Evolutionary conservation across 768 basidiomycete genomes (phyloP).

Genomic region (Psilocybe subaeruginosa): DNA sequence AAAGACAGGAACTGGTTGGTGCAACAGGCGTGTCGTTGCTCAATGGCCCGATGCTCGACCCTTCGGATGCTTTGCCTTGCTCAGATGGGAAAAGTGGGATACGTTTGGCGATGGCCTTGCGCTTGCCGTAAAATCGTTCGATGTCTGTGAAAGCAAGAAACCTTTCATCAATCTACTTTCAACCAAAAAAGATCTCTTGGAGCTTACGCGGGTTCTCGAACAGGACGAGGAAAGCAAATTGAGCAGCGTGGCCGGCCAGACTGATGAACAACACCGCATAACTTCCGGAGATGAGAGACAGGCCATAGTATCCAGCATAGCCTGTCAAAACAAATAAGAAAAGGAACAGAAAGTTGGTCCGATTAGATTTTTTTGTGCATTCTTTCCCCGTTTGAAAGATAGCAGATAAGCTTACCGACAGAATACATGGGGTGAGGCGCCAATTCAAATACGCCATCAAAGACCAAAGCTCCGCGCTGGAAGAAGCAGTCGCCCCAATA

Average conservation of each 20-base stretch:
- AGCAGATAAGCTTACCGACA: conserved; percentile 47
- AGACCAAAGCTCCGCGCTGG: conserved; percentile 90
- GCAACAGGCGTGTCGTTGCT: conserved; percentile 20
- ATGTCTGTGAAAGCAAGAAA: conserved; percentile 62
- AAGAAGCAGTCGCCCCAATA: conserved; percentile 96
- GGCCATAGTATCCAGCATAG: conserved; percentile 97
- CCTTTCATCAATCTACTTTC: conserved; percentile 1
- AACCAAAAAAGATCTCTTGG: neutral
- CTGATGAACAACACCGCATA: conserved; percentile 92
- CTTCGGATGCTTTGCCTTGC: conserved; percentile 13
- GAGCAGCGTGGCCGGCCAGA: conserved; percentile 92
- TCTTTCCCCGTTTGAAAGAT: neutral
- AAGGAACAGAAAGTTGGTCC: neutral
- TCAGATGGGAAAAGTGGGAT: conserved; percentile 53
- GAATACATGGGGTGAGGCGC: conserved; percentile 97
- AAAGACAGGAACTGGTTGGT: conserved; percentile 31
- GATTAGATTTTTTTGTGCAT: neutral
- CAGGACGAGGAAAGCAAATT: conserved; percentile 93
- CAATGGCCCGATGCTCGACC: conserved; percentile 16
- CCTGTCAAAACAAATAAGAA: conserved; percentile 40
- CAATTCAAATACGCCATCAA: conserved; percentile 97
- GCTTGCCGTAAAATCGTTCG: conserved; percentile 90
- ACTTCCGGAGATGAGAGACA: conserved; percentile 88
- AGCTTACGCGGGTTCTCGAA: conserved; percentile 96
- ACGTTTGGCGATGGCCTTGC: conserved; percentile 87